Base-by-base conservation (phyloP, 352 stramenopile species). In the Pythium utonaiense region DNA sequence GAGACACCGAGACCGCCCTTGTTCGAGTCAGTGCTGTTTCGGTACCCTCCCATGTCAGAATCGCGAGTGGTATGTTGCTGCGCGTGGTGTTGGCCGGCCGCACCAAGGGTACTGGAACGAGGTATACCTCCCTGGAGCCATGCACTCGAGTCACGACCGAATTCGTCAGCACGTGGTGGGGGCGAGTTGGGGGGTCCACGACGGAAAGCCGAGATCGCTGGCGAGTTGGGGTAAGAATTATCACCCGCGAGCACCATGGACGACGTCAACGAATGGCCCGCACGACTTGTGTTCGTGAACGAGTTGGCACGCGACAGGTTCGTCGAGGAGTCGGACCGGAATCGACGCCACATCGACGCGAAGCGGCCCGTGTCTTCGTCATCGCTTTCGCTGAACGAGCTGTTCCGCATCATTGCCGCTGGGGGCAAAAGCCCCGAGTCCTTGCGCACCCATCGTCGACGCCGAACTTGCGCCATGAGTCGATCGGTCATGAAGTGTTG, bases 401-500 rank as follows among this genome's bases (percentile, higher is more conserved):
- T 87, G 24, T 78, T 76, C 6, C 78, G 67, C 19, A 60, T 50
- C 57, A 85, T 63, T 19, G 65, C 65, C 0, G 60, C 47, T n/a
- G 66, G 48, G 3, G 73, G 70, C 25, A 74, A 41, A 19, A 73
- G 59, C 1, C 77, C 81, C 2, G 64, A 71, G n/a, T 71, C 64
- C 60, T 93, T 93, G 28, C 86, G 84, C 22, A 91, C 83, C 79
- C 80, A 93, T 8, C 83, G 80, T 22, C 86, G 81, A 2, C 86
- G 82, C 44, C 86, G 83, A 27, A 95, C 86, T 62, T 93, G 86
- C 4, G 83, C 83, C 76, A 95, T 89, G 21, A 95, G 64, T 7
- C 86, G 71, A 63, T 95, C 86, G 0, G 86, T 83, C 64, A 95
- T 78, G 30, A 95, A 89, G 59, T 95, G 80, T 60, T 95, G 86